Evolutionary conservation across 78 protist species (phyloP).

Genomic region (Corallochytrium limacisporum): DNA sequence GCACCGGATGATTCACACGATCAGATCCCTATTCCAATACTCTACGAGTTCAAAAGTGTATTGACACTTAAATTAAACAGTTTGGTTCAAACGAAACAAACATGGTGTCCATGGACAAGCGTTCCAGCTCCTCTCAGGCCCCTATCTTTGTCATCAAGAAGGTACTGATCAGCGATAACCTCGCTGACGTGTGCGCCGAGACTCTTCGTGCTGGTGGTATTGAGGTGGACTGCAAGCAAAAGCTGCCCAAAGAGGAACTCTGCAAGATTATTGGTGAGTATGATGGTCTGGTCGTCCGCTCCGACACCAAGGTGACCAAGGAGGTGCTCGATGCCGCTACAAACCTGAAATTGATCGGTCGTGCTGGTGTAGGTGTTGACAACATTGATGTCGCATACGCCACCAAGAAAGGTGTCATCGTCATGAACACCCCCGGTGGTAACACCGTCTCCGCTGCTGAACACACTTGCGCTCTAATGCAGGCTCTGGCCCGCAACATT

Average conservation of each 20-base stretch:
- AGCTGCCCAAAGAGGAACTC: slow-evolving; percentile 7
- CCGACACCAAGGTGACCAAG: slow-evolving; percentile 15
- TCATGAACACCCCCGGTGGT: slow-evolving; percentile 10
- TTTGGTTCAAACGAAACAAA: too few species aligned
- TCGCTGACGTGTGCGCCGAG: slow-evolving; percentile 4
- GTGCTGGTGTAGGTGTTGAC: slow-evolving; percentile 45
- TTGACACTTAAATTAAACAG: too few species aligned
- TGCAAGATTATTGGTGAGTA: slow-evolving; percentile 9
- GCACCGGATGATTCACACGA: too few species aligned
- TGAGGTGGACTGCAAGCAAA: slow-evolving; percentile 5
- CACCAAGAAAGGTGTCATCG: background rate
- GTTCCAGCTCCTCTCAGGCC: too few species aligned
- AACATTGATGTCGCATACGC: slow-evolving; percentile 31
- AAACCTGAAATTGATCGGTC: slow-evolving; percentile 9
- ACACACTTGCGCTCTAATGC: slow-evolving; percentile 28
- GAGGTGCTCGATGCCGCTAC: background rate
- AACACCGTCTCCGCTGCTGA: slow-evolving; percentile 35
- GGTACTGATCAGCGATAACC: slow-evolving; percentile 19
- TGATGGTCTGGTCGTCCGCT: slow-evolving; percentile 31
- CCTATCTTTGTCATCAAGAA: too few species aligned
- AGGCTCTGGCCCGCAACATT: slow-evolving; percentile 8
- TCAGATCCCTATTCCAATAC: too few species aligned
- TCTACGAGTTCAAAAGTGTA: too few species aligned
- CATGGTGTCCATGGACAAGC: too few species aligned
- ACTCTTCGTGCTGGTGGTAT: slow-evolving; percentile 1